These are phyloP conservation scores for Parathielavia hyrcaniae DNA, from an alignment of 495 filamentous ascomycete genomes.

Conservation along the genomic window DNA sequence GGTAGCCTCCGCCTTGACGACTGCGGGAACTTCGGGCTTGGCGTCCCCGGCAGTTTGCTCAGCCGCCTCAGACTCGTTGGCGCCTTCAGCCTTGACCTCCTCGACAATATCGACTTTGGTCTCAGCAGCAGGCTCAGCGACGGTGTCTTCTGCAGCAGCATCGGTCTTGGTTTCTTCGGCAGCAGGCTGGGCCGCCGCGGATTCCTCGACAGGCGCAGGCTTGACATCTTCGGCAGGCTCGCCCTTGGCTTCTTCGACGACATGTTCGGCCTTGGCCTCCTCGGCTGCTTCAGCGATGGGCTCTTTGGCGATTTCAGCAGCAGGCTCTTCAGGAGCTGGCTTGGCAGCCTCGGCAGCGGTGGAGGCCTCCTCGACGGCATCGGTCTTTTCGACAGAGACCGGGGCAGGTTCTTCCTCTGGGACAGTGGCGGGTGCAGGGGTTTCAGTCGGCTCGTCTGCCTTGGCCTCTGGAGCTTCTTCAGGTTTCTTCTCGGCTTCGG, in stretches of 20 bases:
- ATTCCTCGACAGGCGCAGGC: neutral
- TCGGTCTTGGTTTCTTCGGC: constrained; percentile 8
- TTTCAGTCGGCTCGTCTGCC: neutral
- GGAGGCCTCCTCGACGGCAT: constrained; percentile 8
- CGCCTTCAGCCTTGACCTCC: constrained; percentile 1
- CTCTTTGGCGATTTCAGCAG: neutral
- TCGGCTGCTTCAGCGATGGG: neutral
- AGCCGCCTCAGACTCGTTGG: constrained; percentile 6
- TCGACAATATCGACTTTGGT: constrained; percentile 9
- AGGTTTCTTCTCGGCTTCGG: constrained; percentile 4
- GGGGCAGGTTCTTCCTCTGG: constrained; percentile 19
- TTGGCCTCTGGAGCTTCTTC: neutral
- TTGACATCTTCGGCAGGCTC: constrained; percentile 1
- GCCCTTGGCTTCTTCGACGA: constrained; percentile 1
- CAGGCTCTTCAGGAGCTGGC: neutral
- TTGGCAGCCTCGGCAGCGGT: constrained; percentile 4
- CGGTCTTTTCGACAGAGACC: constrained; percentile 11
- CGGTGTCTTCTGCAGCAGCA: constrained; percentile 9
- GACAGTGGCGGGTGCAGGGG: constrained; percentile 2
- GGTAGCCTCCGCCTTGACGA: constrained; percentile 8
- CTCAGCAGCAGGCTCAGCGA: constrained; percentile 6
- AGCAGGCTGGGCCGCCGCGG: constrained; percentile 1
- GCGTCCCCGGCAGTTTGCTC: neutral
- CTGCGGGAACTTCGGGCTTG: neutral
- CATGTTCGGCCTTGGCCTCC: constrained; percentile 9